Evolutionary conservation across 768 basidiomycete genomes (phyloP).

Genomic region (Phanerodontia chrysosporium): DNA sequence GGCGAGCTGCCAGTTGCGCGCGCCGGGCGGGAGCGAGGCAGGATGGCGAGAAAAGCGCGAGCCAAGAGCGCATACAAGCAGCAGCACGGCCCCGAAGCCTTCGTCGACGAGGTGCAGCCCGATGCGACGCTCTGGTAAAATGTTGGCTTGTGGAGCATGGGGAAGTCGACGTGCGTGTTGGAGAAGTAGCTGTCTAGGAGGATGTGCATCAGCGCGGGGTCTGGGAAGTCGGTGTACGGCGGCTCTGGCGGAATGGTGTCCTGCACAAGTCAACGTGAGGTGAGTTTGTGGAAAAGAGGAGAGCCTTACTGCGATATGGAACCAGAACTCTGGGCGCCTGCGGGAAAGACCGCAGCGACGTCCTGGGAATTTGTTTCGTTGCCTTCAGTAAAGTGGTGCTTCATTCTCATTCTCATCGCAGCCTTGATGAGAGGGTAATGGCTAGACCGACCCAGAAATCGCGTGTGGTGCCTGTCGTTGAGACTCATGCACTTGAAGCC

Average conservation of each 20-base stretch:
- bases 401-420: conserved; percentile 38
- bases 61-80: conserved; percentile 41
- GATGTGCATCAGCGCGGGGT: conserved; percentile 21
- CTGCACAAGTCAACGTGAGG: background rate
- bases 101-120: conserved; percentile 28
- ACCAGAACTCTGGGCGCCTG: background rate
- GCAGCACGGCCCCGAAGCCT: conserved; percentile 34
- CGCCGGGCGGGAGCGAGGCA: conserved; percentile 26
- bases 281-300: too few relatives aligned
- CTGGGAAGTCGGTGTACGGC: conserved; percentile 19
- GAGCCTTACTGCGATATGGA: too few relatives aligned
- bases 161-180: conserved; percentile 29
- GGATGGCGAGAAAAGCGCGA: conserved; percentile 40
- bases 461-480: conserved; percentile 18
- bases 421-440: conserved; percentile 37
- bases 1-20: conserved; percentile 1
- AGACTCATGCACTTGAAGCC: conserved; percentile 15
- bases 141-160: conserved; percentile 37
- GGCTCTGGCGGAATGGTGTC: background rate
- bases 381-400: too few relatives aligned
- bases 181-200: conserved; percentile 43
- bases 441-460: conserved; percentile 39
- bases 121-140: conserved; percentile 31
- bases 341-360: background rate
- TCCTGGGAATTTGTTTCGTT: background rate